Base-by-base conservation (phyloP, 148 eudicot genomes). In the Euryodendron excelsum region DNA sequence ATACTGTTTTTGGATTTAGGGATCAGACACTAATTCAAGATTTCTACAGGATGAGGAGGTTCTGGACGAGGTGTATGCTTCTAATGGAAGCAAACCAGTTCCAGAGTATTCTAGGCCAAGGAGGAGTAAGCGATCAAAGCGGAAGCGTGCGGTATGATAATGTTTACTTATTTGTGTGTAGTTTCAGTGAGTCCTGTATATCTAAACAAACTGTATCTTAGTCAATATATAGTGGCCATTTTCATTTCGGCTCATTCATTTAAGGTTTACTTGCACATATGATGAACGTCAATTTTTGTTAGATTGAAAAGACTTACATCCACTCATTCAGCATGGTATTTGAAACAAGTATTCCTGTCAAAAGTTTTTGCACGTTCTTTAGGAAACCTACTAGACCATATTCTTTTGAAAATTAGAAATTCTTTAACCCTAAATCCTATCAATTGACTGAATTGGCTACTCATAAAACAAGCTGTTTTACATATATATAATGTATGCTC, bases 101-200 rank as follows among this genome's bases (percentile, higher is more conserved):
- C 91, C 96, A 31, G 83, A 91, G 77, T 89, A 83, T 84, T 83
- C 98, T 77, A 74, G 82, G 75, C 88, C 94, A 75, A 90, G 84
- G 84, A 91, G 84, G 86, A 93, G 97, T 89, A 95, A 93, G 90
- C 82, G 99, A 81, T 93, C 97, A 48, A 93, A 95, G 82, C 83
- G 92, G 81, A 95, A 95, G 89, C 91, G 92, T 72, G 85, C 90
- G 60, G 99, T 89, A 84, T 95, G 89, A 92, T 33, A 80, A 28
- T 76, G 74, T 84, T 67, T 59, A 37, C 66, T 31, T 69, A 66
- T 73, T 80, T 86, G 75, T 70, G 55, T 89, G 87, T 90, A 87
- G 86, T 77, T 81, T 70, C 75, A 72, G 75, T 75, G 78, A 78
- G 76, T 80, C 45, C 62, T 86, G 88, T 87, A 86, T 85, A 82